phyloP scores from a whole-genome alignment of 192 early-diverging fungal species.

The Linnemannia exigua region DNA sequence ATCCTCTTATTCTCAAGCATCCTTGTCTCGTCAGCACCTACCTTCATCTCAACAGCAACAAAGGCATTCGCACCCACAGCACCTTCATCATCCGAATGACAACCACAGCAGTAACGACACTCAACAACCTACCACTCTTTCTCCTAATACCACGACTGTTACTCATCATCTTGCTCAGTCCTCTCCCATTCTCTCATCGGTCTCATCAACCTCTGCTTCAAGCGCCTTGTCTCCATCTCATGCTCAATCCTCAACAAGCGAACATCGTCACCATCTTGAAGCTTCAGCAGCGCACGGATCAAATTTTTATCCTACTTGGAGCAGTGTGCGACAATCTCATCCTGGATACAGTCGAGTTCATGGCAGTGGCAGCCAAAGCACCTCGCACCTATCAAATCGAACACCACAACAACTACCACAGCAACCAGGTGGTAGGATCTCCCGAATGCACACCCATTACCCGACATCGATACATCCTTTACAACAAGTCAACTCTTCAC shows the following conservation, averaged over 20 bases:
- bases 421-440: neutral
- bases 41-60: neutral
- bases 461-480: slow-evolving; percentile 12
- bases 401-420: neutral
- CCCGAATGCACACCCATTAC: neutral
- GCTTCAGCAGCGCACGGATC: neutral
- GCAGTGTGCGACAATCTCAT: neutral
- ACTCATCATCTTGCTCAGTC: neutral
- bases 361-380: neutral
- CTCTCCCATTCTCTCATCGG: neutral
- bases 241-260: neutral
- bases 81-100: neutral
- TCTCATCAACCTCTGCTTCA: neutral
- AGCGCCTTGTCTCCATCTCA: neutral
- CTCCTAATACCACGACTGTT: neutral
- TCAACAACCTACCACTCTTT: neutral
- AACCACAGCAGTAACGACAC: neutral
- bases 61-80: neutral
- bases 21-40: neutral
- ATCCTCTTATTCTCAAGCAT: neutral
- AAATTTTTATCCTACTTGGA: neutral
- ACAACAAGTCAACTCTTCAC: neutral
- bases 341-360: neutral
- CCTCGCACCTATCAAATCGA: neutral
- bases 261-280: neutral